Evolutionary conservation across 1,139 yeast species (phyloP), one percentile per base, ranked within the genome.

Genomic region (Yamadazyma jaroonii): DNA sequence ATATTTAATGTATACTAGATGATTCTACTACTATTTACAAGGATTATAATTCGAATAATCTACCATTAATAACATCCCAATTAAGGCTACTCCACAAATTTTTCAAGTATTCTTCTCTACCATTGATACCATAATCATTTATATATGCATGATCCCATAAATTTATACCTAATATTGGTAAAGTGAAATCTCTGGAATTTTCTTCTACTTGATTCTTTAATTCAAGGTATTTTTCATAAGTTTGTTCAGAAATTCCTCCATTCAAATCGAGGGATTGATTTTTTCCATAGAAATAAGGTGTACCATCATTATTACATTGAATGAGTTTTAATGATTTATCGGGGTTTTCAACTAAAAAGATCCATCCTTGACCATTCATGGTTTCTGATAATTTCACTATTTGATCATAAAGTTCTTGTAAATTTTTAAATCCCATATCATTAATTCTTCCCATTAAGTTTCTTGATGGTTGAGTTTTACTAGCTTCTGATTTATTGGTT

Each of bases 71-170:
- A 37, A 85, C 90, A 43, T 81, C 77, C 98, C 98, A 92, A 62
- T 92, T 80, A 49, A 90, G 76, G 49, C 87, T 74, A 36, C 81
- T 74, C 83, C 95, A 84, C 56, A 85, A 78, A 40, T 80, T 82
- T 44, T 77, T 78, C 53, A 92, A 73, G 59, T 85, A 92, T 46
- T 80, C 77, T 25, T 77, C 72, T 62, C 81, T 84, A 30, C 95
- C 95, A 36, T 66, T 73, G 37, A 87, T 74, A 23, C 97, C 96
- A 61, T 82, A 92, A 60, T 92, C 98, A 14, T 75, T 64, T 38
- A 88, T 54, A 60, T 82, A 92, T 15, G 96, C 88, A 48, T 81
- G 78, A 58, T 90, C 95, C 97, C 97, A 90, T 48, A 85, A 73
- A 59, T 81, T 87, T 49, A 89, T 72, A 37, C 83, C 87, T 48